Evolutionary conservation across 257 asterid species (phyloP).

Genomic region (Solanum dulcamara): DNA sequence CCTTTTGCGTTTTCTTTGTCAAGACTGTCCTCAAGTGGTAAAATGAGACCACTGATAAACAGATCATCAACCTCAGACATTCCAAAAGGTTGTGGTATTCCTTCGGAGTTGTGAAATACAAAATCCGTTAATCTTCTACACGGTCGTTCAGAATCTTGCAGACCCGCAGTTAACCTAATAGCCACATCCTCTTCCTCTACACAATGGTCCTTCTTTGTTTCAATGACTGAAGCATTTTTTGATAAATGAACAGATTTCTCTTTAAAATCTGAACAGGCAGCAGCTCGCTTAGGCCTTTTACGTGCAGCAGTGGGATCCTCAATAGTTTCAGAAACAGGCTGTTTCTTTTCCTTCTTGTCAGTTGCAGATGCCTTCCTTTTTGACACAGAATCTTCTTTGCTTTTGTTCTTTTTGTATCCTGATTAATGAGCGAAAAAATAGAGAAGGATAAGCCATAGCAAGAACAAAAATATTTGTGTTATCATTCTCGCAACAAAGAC

Average conservation of each 20-base stretch:
- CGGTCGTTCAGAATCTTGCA: conserved; percentile 50
- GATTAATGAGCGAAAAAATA: not conserved
- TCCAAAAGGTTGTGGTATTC: conserved; percentile 67
- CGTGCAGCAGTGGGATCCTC: conserved; percentile 30
- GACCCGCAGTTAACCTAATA: conserved; percentile 56
- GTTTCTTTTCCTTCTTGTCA: conserved; percentile 36
- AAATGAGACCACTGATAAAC: conserved; percentile 58
- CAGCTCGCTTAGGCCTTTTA: conserved; percentile 80
- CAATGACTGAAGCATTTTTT: conserved; percentile 36
- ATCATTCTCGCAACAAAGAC: not conserved
- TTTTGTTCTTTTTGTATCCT: conserved; percentile 28
- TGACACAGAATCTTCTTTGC: conserved; percentile 16
- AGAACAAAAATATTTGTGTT: not conserved
- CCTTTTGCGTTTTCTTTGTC: conserved; percentile 55
- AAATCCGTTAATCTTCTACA: conserved; percentile 67
- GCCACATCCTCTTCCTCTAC: conserved; percentile 75
- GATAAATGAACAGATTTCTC: conserved; percentile 46
- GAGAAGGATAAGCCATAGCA: not conserved
- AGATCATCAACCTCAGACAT: conserved; percentile 75
- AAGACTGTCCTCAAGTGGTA: conserved; percentile 55
- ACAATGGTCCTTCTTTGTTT: conserved; percentile 32
- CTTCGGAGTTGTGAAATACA: conserved; percentile 54
- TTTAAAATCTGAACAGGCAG: conserved; percentile 71
- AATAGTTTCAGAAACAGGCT: conserved; percentile 18
- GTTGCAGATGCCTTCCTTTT: conserved; percentile 25